phyloP scores from a whole-genome alignment of 495 filamentous ascomycete genomes.

The Lophiotrema nucula region DNA sequence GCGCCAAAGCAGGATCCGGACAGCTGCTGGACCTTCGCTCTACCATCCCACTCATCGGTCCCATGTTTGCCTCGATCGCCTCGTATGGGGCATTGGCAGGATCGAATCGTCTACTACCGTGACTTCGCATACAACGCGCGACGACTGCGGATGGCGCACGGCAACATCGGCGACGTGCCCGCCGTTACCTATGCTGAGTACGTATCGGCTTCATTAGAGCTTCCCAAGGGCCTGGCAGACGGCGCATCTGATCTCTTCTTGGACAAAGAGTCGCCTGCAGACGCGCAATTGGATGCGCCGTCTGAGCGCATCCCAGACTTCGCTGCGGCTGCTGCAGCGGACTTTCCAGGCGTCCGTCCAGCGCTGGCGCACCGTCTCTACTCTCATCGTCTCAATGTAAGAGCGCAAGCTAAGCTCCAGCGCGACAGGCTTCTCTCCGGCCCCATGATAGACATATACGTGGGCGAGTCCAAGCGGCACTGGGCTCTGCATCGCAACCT shows the following conservation, averaged over 20 bases:
- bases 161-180: slow-evolving; percentile 41
- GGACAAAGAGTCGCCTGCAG: neutral
- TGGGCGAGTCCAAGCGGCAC: slow-evolving; percentile 43
- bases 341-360: slow-evolving; percentile 12
- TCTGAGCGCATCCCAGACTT: slow-evolving; percentile 1
- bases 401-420: slow-evolving; percentile 35
- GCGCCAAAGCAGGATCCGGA: neutral
- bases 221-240: neutral
- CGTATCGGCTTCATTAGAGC: slow-evolving; percentile 28
- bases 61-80: slow-evolving; percentile 2
- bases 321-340: neutral
- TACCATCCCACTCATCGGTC: neutral
- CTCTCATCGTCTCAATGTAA: slow-evolving; percentile 30
- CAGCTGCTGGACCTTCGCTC: neutral
- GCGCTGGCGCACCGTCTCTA: slow-evolving; percentile 24
- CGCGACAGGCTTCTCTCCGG: slow-evolving; percentile 49
- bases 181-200: slow-evolving; percentile 50
- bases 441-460: slow-evolving; percentile 48
- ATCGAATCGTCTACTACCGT: slow-evolving; percentile 40
- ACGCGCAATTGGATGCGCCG: slow-evolving; percentile 15
- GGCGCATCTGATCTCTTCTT: slow-evolving; percentile 9
- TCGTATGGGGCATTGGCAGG: slow-evolving; percentile 32
- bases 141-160: slow-evolving; percentile 43
- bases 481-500: slow-evolving; percentile 51
- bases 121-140: slow-evolving; percentile 46